Evolutionary conservation across 2,329 filamentous ascomycete genomes (phyloP).

Genomic region (Xylariomycetidae sp.): DNA sequence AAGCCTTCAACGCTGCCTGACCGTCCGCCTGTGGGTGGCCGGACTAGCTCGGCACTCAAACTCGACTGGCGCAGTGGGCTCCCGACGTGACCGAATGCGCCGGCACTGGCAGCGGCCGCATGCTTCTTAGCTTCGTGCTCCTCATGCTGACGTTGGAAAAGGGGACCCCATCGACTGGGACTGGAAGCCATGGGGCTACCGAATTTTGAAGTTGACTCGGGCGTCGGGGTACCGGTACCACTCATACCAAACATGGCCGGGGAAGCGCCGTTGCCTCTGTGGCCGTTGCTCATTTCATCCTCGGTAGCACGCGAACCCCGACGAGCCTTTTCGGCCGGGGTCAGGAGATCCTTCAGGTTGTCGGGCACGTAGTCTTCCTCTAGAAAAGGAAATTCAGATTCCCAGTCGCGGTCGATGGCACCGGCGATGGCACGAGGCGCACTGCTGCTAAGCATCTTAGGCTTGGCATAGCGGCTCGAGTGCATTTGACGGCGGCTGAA

Average conservation of each 20-base stretch:
- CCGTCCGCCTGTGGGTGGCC: constrained; percentile 35
- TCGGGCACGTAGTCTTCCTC: constrained; percentile 86
- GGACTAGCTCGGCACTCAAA: constrained; percentile 48
- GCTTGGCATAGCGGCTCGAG: constrained; percentile 60
- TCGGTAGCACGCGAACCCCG: constrained; percentile 54
- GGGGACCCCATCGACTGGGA: constrained; percentile 54
- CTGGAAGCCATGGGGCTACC: constrained; percentile 55
- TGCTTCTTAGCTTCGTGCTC: constrained; percentile 47
- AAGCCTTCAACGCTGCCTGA: constrained; percentile 43
- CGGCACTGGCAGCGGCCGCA: constrained; percentile 35
- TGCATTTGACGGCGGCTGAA: constrained; percentile 67
- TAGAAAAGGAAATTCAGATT: constrained; percentile 63
- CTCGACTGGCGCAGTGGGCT: constrained; percentile 60
- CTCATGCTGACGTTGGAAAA: constrained; percentile 55
- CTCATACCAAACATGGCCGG: constrained; percentile 31
- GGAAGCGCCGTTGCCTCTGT: constrained; percentile 27
- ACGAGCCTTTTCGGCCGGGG: constrained; percentile 60
- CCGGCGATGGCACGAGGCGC: constrained; percentile 57
- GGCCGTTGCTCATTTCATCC: constrained; percentile 38
- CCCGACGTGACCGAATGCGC: constrained; percentile 59
- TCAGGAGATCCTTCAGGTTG: constrained; percentile 59
- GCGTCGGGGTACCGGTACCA: constrained; percentile 32
- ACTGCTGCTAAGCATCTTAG: constrained; percentile 64
- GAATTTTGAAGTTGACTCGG: constrained; percentile 47
- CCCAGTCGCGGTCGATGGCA: constrained; percentile 60